Evolutionary conservation across 352 stramenopile genomes (phyloP), one percentile per base, ranked within the genome.

Genomic region (Pythium chondricola): DNA sequence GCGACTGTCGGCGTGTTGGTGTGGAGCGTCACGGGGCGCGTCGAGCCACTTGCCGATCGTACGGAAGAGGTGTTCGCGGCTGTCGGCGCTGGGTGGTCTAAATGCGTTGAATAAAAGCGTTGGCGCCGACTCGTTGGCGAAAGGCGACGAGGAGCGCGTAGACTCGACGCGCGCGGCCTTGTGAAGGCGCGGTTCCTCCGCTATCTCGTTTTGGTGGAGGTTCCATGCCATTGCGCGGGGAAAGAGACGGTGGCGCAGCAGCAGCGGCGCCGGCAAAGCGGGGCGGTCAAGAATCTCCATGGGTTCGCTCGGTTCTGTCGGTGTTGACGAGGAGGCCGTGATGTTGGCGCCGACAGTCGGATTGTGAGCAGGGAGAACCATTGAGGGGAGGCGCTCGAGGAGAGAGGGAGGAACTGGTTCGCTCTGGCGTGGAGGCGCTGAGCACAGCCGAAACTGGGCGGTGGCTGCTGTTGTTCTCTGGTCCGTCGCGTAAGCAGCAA

Each of bases 161-260:
- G 29, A 13, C 7, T 33, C 29, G 7, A 33, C 13, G 7, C 13
- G 8, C 7, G 51, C 21, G 8, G 32, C 29, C 43, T 59, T 59
- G 40, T 22, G 21, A 13, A 8, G 29, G 7, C 29, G 29, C 29
- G 8, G 29, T 8, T 33, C 29, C 7, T 13, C 29, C 7, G 29
- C 29, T 8, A 13, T 13, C 7, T 8, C 29, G 13, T 33, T 33
- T 16, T 75, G 68, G n/a, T 58, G 61, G 13, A 73, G 58, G 41
- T 68, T 69, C 69, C 69, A 84, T 35, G 69, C 72, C 73, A 84
- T 84, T 32, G 69, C 73, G 17, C 73, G 67, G 13, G 73, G 73
- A 57, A 84, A 84, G 35, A 84, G 51, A 8, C 73, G 73, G 48
- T 84, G 73, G 43, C 67, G 69, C 56, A 84, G 63, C 46, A 72